Base-by-base conservation (phyloP, 2,329 filamentous ascomycete genomes). In the Sporothrix brunneoviolacea region DNA sequence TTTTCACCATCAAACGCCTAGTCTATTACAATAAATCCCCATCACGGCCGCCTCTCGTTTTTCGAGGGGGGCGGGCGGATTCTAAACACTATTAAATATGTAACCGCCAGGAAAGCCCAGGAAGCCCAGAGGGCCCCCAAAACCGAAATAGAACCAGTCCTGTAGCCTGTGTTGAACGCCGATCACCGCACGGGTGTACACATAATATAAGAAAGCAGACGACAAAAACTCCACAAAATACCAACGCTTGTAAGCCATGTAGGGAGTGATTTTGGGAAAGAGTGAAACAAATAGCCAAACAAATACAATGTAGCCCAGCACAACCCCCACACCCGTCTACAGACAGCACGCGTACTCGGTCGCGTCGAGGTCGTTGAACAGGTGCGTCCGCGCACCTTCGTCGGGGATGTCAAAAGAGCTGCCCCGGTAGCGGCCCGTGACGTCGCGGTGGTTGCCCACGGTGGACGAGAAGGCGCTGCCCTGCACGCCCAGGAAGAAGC, bases 381-480 rank as follows among this genome's bases (percentile, higher is more conserved):
- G 51, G 55, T 65, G 63, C 18, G 55, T 65, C 48, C 59, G 57
- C 41, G 64, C 64, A 9, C 61, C 61, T 48, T 65, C 64, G 44
- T 62, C 61, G 8, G 47, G 46, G 2, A 60, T 10, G 15, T 56
- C 52, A 36, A 67, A 59, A 2, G 57, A 61, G 57, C 62, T 65
- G 47, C 64, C 64, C n/a, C 64, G 55, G 54, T 67, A 67, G n/a
- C 63, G 57, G 12, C 62, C 63, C 7, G 62, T 66, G 2, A 51
- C 40, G 54, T 67, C 64, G 49, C 64, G 61, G 49, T 60, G 57
- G 58, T 67, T 66, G 19, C 54, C 62, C 5, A 64, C 51, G 5
- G 62, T 63, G 19, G 57, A 59, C 19, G 60, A 64, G 36, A 66
- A 65, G 16, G 64, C 65, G 55, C 64, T 66, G 18, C 64, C 64